Evolutionary conservation across 345 rosid genomes (phyloP), one percentile per base, ranked within the genome.

Genomic region (Citrus hindsii): DNA sequence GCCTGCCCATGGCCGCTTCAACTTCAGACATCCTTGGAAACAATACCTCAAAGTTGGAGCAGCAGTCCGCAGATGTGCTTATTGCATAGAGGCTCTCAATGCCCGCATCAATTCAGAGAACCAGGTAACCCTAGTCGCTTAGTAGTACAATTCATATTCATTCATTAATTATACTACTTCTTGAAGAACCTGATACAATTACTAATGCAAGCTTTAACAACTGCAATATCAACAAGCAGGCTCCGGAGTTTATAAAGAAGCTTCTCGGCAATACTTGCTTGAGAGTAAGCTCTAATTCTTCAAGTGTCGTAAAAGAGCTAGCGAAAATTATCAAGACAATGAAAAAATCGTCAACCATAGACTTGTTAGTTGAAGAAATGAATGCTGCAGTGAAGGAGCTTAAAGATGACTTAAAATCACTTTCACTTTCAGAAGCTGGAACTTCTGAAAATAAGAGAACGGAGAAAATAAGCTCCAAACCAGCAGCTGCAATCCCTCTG

Each of bases 11-110:
- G 92, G 92, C 51, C 67, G 16, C 27, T 89, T 89, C 82, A 80
- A 35, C 77, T 89, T 84, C 82, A 78, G 76, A 18, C 87, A 89
- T 71, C 90, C 92, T n/a, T 87, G 92, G 92, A 75, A 85, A 56
- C 90, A 87, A 38, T 87, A 87, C 80, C 77, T 83, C 25, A 87
- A 85, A 74, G 71, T 89, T 0, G 89, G 90, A 0, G 85, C 90
- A 7, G 69, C 84, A 7, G 60, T 84, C 64, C 80, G 92, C 22
- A 64, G 77, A 58, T 84, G 84, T 46, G 90, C 89, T 74, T 85
- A 79, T 65, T 75, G 84, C 77, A 83, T 87, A 24, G 92, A 84
- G 53, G 79, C 92, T 76, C 78, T 85, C 35, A 79, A 48, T 21
- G 73, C 84, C 61, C 84, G 83, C 81, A 55, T 81, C 42, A 76